Percentiles rank a stretch among this genome's conserved stretches.
Evolutionary conservation across 805 yeast species (phyloP).

Genomic region (Hermanozyma aechmeae): DNA sequence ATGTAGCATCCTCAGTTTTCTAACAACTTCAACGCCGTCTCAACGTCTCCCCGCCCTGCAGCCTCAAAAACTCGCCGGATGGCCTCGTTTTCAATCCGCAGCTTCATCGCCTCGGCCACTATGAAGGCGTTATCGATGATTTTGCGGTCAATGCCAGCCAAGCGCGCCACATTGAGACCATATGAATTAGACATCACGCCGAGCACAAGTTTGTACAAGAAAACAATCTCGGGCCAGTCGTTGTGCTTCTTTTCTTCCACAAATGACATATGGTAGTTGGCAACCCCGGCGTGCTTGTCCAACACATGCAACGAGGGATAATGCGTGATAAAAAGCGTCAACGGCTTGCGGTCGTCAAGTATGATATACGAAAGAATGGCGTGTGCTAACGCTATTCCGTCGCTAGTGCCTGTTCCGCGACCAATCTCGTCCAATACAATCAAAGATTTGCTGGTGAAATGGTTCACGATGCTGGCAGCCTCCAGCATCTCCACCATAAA

Average conservation of each 20-base stretch:
- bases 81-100: constrained; percentile 19
- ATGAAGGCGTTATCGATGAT: constrained; percentile 37
- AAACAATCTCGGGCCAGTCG: constrained; percentile 28
- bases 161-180: constrained; percentile 77
- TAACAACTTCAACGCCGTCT: too few species aligned
- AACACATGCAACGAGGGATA: constrained; percentile 57
- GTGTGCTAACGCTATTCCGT: constrained; percentile 78
- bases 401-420: constrained; percentile 64
- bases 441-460: constrained; percentile 47
- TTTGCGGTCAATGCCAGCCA: constrained; percentile 51
- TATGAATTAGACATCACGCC: constrained; percentile 51
- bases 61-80: too few species aligned
- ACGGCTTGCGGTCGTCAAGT: constrained; percentile 27
- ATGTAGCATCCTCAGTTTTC: too few species aligned
- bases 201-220: constrained; percentile 24
- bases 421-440: constrained; percentile 72
- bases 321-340: constrained; percentile 77
- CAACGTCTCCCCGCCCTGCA: too few species aligned
- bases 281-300: constrained; percentile 29
- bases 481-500: constrained; percentile 73
- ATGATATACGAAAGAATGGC: constrained; percentile 57
- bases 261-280: constrained; percentile 68
- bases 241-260: constrained; percentile 22
- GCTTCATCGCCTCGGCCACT: constrained; percentile 24
- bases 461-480: constrained; percentile 45